Conservation (phyloP, 345 rosid genomes). For the Eucalyptus viminalis region DNA sequence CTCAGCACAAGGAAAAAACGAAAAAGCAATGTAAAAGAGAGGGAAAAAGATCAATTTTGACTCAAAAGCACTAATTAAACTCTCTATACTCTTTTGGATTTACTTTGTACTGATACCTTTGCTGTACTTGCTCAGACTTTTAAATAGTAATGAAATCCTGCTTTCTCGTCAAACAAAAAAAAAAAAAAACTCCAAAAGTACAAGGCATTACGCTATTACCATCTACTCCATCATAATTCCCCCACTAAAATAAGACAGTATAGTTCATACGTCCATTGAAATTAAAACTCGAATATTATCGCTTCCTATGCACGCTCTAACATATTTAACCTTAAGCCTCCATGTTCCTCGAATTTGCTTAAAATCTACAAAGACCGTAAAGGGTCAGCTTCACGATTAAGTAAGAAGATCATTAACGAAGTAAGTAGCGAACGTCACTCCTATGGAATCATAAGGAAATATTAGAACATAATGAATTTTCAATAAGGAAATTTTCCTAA, state of each 20-base stretch:
- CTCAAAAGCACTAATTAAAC: background rate
- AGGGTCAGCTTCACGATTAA: background rate
- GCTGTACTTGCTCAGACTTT: too few species aligned
- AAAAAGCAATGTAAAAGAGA: background rate
- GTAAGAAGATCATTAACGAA: background rate
- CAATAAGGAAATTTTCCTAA: background rate
- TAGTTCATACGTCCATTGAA: background rate
- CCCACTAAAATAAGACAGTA: background rate
- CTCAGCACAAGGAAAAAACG: background rate
- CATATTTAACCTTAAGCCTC: background rate
- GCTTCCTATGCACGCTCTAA: background rate
- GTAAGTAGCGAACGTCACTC: background rate
- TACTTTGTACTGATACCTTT: too few species aligned
- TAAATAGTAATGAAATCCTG: too few species aligned
- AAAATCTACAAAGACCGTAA: background rate
- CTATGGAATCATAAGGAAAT: background rate
- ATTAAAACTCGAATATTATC: background rate
- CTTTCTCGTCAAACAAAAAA: too few species aligned
- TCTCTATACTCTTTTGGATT: background rate
- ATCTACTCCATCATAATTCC: background rate
- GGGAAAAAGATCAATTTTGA: background rate
- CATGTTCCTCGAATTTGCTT: background rate
- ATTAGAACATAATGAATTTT: background rate
- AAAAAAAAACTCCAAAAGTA: background rate
- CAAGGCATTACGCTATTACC: background rate